phyloP scores from a whole-genome alignment of 2,329 filamentous ascomycete genomes.

The Lizonia empirigonia region DNA sequence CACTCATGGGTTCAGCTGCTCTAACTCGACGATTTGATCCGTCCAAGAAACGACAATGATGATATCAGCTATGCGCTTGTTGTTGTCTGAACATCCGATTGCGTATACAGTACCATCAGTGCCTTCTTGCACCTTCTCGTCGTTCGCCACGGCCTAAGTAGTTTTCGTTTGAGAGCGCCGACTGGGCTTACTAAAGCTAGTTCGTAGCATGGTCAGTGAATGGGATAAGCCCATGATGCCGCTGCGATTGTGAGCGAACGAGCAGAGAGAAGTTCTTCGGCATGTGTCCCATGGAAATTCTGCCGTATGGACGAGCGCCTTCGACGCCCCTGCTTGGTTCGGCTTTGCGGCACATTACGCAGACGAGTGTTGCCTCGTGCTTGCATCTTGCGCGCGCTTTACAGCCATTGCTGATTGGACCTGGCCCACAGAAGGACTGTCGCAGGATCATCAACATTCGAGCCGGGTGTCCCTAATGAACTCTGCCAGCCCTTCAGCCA shows the following conservation, averaged over 20 bases:
- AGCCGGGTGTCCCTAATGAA: not conserved
- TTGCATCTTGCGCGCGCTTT: not conserved
- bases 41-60: not conserved
- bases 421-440: not conserved
- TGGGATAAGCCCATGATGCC: not conserved
- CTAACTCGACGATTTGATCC: not conserved
- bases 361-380: not conserved
- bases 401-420: not conserved
- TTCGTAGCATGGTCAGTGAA: not conserved
- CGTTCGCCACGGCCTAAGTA: not conserved
- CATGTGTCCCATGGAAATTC: not conserved
- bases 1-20: not conserved
- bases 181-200: not conserved
- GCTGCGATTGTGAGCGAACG: not conserved
- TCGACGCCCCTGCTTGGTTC: not conserved
- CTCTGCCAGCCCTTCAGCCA: not conserved
- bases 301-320: not conserved
- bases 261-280: not conserved
- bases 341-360: not conserved
- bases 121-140: not conserved
- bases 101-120: not conserved
- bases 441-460: not conserved
- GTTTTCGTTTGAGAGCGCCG: not conserved
- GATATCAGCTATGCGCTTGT: not conserved
- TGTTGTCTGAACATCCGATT: not conserved